These are phyloP conservation scores for Stachybotrys echinatus DNA, from an alignment of 2,329 filamentous ascomycete species.

Conservation along the genomic window DNA sequence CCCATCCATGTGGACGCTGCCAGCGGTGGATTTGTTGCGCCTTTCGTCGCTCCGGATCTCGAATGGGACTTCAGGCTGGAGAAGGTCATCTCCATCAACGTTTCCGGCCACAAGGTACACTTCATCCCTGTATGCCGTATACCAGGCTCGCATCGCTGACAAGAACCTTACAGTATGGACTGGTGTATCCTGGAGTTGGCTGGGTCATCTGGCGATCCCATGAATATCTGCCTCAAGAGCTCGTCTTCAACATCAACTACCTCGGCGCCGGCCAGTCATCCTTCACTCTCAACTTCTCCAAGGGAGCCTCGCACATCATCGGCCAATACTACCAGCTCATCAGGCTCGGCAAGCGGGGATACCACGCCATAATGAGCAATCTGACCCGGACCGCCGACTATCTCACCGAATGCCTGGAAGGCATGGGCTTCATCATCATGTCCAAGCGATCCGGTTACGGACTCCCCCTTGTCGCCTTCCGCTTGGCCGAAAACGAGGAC, in stretches of 20 bases:
- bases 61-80: constrained; percentile 90
- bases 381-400: constrained; percentile 87
- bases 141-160: neutral
- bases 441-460: constrained; percentile 72
- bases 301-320: constrained; percentile 90
- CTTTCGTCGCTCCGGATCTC: constrained; percentile 79
- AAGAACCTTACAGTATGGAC: constrained; percentile 37
- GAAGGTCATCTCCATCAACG: constrained; percentile 89
- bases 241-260: constrained; percentile 99
- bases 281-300: constrained; percentile 96
- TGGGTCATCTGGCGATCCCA: constrained; percentile 88
- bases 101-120: constrained; percentile 77
- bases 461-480: constrained; percentile 86
- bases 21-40: constrained; percentile 86
- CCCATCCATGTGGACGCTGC: constrained; percentile 94
- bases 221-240: constrained; percentile 79
- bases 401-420: constrained; percentile 65
- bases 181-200: constrained; percentile 85
- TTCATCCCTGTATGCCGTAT: neutral
- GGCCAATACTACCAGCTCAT: constrained; percentile 98
- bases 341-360: constrained; percentile 86
- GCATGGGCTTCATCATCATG: constrained; percentile 82
- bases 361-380: constrained; percentile 90
- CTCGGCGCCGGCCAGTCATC: constrained; percentile 91
- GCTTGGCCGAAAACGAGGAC: constrained; percentile 54